These are phyloP conservation scores for Amyloporia xantha DNA, from an alignment of 768 basidiomycete genomes.

Conservation along the genomic window DNA sequence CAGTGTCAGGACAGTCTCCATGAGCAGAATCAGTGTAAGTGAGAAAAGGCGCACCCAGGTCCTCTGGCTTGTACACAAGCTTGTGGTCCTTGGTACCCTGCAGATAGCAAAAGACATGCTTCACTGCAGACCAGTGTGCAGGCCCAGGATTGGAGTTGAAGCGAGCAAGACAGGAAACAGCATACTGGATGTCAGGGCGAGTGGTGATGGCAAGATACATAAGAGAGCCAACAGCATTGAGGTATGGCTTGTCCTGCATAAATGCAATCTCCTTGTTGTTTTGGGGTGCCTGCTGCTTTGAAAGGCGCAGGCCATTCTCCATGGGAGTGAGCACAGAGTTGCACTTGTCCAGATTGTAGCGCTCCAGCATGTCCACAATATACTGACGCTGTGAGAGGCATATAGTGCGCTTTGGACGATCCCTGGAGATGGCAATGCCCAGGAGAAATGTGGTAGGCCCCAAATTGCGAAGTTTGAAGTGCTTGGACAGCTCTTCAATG, in stretches of 20 bases:
- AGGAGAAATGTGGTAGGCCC: constrained; percentile 12
- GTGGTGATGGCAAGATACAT: constrained; percentile 22
- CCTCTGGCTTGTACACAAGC: constrained; percentile 4
- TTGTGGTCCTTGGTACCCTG: constrained; percentile 9
- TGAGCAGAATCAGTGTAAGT: constrained; percentile 27
- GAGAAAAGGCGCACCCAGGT: background rate
- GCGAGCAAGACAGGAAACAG: constrained; percentile 15
- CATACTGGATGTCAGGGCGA: constrained; percentile 26
- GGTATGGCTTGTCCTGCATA: constrained; percentile 12
- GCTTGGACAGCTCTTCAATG: constrained; percentile 2
- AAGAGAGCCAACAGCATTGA: constrained; percentile 22
- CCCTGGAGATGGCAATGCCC: constrained; percentile 18
- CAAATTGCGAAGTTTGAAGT: constrained; percentile 6
- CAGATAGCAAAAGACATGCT: constrained; percentile 21
- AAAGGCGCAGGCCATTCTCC: constrained; percentile 1
- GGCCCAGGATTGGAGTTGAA: constrained; percentile 17
- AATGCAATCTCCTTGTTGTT: background rate
- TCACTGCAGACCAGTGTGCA: constrained; percentile 17
- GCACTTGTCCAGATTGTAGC: constrained; percentile 5
- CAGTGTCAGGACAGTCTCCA: constrained; percentile 18
- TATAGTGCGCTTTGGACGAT: constrained; percentile 16
- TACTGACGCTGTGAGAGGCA: constrained; percentile 10
- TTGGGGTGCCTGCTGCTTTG: background rate
- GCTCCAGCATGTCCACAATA: constrained; percentile 10
- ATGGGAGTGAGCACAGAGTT: constrained; percentile 6